Evolutionary conservation across 805 yeast genomes (phyloP), one percentile per base, ranked within the genome.

Genomic region (Starmerella vaccinii): DNA sequence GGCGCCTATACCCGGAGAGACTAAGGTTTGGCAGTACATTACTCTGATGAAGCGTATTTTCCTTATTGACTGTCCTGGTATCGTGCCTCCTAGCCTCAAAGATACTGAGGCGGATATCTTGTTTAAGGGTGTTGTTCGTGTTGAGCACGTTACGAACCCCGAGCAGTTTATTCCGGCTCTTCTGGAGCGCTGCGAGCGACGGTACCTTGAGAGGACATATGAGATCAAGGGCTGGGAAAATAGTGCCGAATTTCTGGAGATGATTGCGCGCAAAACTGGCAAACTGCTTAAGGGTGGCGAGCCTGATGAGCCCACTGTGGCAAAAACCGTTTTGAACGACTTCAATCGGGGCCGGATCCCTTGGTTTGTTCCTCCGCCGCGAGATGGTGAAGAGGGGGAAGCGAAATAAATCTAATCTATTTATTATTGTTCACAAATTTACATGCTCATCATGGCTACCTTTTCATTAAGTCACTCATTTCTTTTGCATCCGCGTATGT

Each of bases 1-100:
- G 44, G 98, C 98, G 1, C 98, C 98, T 44, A 88, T 90, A 61
- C 98, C 98, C 27, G 98, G 98, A 67, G 98, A 90, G 66, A 90
- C 98, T 32, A 90, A 90, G 69, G 97, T 90, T 41, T 90, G 98
- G 98, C 98, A 90, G 73, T 90, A 90, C 71, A 89, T 90, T 62
- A 89, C 98, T 4, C 74, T 90, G 61, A 90, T 92, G 97, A 90
- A 90, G 74, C 78, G 90, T 58, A 90, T 90, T 47, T 90, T 89
- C 69, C 72, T 90, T 61, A 92, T 90, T 62, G 98, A 90, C 70
- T 92, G 98, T 74, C 98, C 98, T 2, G 98, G 98, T 70, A 90
- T 90, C 64, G 98, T 90, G 19, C 98, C 98, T 9, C 98, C 98
- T 24, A 84, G 94, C 16, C 65, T 80, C 26, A 87, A 81, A 62